Base-by-base conservation (phyloP, 371 early-diverging fungal species). In the Coemansia linderi region DNA sequence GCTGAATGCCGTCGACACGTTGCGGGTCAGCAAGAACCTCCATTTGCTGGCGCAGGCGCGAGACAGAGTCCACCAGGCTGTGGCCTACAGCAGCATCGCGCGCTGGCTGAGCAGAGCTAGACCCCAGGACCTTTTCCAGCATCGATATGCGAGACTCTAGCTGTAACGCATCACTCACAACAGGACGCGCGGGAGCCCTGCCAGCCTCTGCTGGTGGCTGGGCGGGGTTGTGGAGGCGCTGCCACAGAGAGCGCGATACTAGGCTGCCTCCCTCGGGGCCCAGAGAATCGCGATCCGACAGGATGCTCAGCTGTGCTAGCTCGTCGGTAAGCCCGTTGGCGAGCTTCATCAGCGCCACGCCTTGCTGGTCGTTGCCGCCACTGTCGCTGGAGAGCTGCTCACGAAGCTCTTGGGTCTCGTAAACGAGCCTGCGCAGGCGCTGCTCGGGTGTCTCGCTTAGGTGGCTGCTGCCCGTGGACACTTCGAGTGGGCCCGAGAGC, bases 71-170 rank as follows among this genome's bases (percentile, higher is more conserved):
- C 24, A 93, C 84, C 19, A 96, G 79, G 22, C 71, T 46, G 71
- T 79, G 63, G 65, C 80, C 69, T 2, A 31, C 59, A 0, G 46
- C 33, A 0, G 52, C 17, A 13, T 81, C 83, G 43, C 83, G 85
- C n/a, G 86, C 77, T 29, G 81, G 83, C 69, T 85, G 86, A 40
- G 87, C 85, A 13, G 86, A 81, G 37, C 83, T 84, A 13, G 89
- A 84, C n/a, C 96, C 96, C 36, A 96, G 82, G 4, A 92, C 75
- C 38, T 84, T 85, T 66, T 96, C 96, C 48, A 96, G 82, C 41
- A 81, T 81, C 8, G 93, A 87, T 54, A 96, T 85, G 31, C 96
- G 90, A 22, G 87, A 84, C 72, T 95, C 95, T 22, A 96, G 79
- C 33, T 87, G 88, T 9, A 87, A 77, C 22, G 54, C 29, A 1